Evolutionary conservation across 2,329 filamentous ascomycete species (phyloP).

Genomic region (Fusarium setosum): DNA sequence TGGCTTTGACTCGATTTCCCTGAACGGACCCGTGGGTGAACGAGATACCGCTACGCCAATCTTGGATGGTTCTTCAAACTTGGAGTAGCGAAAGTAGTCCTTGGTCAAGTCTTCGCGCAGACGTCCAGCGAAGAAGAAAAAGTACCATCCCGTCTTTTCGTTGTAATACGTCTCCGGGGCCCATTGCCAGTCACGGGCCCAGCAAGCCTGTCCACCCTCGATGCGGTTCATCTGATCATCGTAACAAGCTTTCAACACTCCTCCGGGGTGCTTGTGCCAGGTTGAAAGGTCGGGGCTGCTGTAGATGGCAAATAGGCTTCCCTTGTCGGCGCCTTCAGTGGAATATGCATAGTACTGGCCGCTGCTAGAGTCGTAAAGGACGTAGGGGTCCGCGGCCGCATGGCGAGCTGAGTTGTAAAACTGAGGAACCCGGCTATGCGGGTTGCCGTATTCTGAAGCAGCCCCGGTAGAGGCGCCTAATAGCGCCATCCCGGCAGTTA

Average conservation of each 20-base stretch:
- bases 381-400: constrained; percentile 47
- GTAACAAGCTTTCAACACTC: constrained; percentile 48
- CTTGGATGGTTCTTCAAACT: constrained; percentile 51
- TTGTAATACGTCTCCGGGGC: constrained; percentile 51
- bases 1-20: constrained; percentile 46
- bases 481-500: no score
- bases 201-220: constrained; percentile 48
- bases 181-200: constrained; percentile 52
- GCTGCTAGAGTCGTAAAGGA: constrained; percentile 45
- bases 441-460: no score
- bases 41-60: constrained; percentile 50
- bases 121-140: constrained; percentile 51
- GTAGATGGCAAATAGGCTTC: constrained; percentile 49
- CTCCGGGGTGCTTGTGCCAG: constrained; percentile 48
- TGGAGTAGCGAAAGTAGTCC: constrained; percentile 48
- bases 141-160: constrained; percentile 50
- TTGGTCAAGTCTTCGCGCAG: constrained; percentile 47
- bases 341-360: constrained; percentile 50
- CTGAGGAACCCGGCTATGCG: constrained; percentile 31
- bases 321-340: constrained; percentile 49
- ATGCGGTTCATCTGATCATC: constrained; percentile 44
- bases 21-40: constrained; percentile 48
- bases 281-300: constrained; percentile 50
- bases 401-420: constrained; percentile 50
- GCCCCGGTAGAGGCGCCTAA: no score